Evolutionary conservation across 2,329 filamentous ascomycete species (phyloP).

Genomic region (Balansia obtecta): DNA sequence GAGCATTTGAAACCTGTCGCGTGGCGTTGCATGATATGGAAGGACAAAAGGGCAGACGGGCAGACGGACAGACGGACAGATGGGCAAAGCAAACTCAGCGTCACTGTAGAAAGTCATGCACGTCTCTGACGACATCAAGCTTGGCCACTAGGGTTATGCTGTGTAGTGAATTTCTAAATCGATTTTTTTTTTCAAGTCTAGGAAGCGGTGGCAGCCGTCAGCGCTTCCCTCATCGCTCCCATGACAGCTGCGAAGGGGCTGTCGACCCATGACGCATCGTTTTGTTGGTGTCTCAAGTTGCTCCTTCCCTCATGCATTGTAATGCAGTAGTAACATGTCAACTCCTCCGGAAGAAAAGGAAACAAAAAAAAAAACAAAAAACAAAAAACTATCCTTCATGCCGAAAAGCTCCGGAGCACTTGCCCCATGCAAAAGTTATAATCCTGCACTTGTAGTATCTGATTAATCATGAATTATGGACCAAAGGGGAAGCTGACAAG

Average conservation of each 20-base stretch:
- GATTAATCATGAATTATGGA: neutral
- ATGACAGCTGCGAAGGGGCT: neutral
- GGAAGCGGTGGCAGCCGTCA: neutral
- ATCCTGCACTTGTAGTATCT: neutral
- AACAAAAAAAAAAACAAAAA: no score
- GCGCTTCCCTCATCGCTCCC: neutral
- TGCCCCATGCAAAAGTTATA: no score
- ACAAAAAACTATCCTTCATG: neutral
- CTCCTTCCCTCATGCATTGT: neutral
- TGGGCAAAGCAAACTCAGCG: neutral
- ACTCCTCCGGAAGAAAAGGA: no score
- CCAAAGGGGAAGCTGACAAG: neutral
- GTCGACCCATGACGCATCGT: neutral
- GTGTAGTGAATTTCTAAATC: no score
- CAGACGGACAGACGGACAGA: no score
- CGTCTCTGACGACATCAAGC: no score
- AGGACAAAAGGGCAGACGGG: no score
- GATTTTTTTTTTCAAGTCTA: no score
- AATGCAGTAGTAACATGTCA: neutral
- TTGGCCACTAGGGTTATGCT: no score
- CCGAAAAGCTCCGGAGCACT: neutral
- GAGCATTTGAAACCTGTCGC: neutral
- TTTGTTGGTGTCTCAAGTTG: neutral
- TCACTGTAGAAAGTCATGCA: neutral
- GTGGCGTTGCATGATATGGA: neutral